Evolutionary conservation across 805 yeast species (phyloP).

Genomic region (Monosporozyma aerobia): DNA sequence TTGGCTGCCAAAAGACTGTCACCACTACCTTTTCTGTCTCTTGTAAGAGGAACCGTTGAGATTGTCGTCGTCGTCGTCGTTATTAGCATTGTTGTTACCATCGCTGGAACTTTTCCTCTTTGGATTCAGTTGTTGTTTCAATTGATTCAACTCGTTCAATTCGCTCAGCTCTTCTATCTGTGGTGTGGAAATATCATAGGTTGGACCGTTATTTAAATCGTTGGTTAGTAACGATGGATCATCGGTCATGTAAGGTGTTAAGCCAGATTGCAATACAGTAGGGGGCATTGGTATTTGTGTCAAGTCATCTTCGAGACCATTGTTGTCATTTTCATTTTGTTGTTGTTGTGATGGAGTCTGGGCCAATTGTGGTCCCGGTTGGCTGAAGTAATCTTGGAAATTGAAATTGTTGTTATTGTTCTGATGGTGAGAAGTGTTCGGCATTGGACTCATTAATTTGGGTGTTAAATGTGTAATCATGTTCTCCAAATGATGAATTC

Average conservation of each 20-base stretch:
- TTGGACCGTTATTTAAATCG: neutral
- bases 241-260: neutral
- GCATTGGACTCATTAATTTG: neutral
- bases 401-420: neutral
- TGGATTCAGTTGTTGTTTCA: neutral
- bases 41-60: too few species aligned
- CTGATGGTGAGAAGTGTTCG: neutral
- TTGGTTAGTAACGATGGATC: neutral
- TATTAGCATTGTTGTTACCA: neutral
- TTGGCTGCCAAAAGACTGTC: too few species aligned
- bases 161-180: neutral
- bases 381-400: neutral
- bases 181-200: neutral
- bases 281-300: neutral
- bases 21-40: too few species aligned
- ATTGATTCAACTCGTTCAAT: neutral
- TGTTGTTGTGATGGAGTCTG: neutral
- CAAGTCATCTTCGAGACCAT: neutral
- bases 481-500: slow-evolving; percentile 27
- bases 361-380: neutral
- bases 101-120: neutral
- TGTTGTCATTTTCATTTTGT: neutral
- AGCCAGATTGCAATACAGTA: neutral
- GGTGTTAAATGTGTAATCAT: slow-evolving; percentile 14
- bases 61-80: too few species aligned